A percentile compares a stretch with the other conserved stretches of the same genome.
phyloP scores from a whole-genome alignment of 352 stramenopile species.

The Globisporangium mamillatum region DNA sequence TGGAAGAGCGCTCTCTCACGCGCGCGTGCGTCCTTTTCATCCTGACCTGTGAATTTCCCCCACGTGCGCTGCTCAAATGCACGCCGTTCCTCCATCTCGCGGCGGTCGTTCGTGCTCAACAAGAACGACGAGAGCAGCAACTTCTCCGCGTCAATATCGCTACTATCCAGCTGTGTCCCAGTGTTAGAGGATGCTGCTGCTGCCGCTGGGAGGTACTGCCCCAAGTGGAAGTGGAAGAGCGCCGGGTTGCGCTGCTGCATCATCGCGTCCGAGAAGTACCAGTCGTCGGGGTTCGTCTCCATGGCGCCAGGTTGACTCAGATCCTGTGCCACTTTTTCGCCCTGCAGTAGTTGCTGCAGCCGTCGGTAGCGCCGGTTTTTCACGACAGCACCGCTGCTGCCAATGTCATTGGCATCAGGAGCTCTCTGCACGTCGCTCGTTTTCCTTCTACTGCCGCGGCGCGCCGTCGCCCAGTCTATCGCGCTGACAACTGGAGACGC shows the following conservation, averaged over 20 bases:
- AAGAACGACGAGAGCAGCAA: slow-evolving; percentile 64
- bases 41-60: slow-evolving; percentile 33
- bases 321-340: slow-evolving; percentile 14
- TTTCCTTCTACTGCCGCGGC: neutral
- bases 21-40: slow-evolving; percentile 19
- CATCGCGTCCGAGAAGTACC: slow-evolving; percentile 77
- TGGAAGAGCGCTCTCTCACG: slow-evolving; percentile 32
- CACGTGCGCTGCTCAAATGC: slow-evolving; percentile 60
- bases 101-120: slow-evolving; percentile 61
- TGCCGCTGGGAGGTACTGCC: slow-evolving; percentile 47
- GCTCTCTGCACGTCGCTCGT: neutral
- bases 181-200: slow-evolving; percentile 1
- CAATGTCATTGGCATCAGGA: neutral
- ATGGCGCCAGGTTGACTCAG: slow-evolving; percentile 8
- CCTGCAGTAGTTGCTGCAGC: slow-evolving; percentile 59
- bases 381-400: slow-evolving; percentile 21
- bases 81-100: slow-evolving; percentile 62
- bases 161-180: neutral
- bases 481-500: neutral
- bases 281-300: slow-evolving; percentile 25
- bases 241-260: slow-evolving; percentile 81
- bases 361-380: slow-evolving; percentile 77
- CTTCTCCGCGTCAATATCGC: neutral
- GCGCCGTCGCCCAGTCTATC: slow-evolving; percentile 10
- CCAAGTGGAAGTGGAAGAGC: slow-evolving; percentile 83